Percentiles rank a stretch among this genome's conserved stretches.
These are phyloP conservation scores for Vaccinium vitisidaea DNA, from an alignment of 148 eudicot species.

Conservation along the genomic window DNA sequence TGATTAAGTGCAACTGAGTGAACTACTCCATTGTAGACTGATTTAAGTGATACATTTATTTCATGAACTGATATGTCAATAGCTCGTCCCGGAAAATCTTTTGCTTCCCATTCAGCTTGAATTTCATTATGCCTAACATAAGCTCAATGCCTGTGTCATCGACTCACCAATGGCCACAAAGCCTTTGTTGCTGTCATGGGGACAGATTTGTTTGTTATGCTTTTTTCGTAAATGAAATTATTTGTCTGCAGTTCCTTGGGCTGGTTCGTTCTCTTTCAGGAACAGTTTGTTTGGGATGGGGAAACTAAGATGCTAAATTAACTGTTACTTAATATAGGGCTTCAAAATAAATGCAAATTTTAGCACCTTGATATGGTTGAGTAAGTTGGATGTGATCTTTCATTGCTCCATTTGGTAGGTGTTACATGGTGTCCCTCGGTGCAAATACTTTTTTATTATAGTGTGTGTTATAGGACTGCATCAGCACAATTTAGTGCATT, in stretches of 20 bases:
- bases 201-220: background rate
- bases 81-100: background rate
- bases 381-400: background rate
- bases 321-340: background rate
- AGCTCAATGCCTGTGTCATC: background rate
- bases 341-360: too few species aligned
- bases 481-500: background rate
- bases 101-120: conserved; percentile 1
- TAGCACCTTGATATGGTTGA: background rate
- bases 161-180: background rate
- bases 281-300: background rate
- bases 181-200: background rate
- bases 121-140: conserved; percentile 2
- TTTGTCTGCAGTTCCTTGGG: background rate
- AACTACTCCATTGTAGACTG: background rate
- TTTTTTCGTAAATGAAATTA: background rate
- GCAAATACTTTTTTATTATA: background rate
- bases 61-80: background rate
- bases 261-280: background rate
- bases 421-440: background rate
- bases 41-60: background rate
- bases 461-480: background rate
- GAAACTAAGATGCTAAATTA: background rate
- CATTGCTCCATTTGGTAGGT: background rate
- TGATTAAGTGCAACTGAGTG: conserved; percentile 3